phyloP scores from a whole-genome alignment of 2,329 filamentous ascomycete genomes.

The Colletotrichum plurivorum region DNA sequence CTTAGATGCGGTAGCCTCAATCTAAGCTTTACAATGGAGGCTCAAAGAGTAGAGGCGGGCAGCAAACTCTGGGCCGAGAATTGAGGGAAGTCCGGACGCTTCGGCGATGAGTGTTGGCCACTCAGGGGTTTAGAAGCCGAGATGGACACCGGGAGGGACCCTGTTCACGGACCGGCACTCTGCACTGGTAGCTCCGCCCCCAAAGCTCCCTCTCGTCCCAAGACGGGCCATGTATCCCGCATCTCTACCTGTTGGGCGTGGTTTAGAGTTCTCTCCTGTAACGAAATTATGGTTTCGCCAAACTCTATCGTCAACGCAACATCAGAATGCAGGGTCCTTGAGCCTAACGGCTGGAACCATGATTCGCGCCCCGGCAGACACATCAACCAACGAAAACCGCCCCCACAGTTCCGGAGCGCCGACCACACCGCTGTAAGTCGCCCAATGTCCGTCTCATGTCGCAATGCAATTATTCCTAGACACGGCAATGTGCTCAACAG shows the following conservation, averaged over 20 bases:
- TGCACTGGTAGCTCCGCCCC: conserved; percentile 3
- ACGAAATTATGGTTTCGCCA: conserved; percentile 19
- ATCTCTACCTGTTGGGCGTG: not conserved
- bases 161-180: not conserved
- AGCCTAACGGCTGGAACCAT: not conserved
- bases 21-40: not conserved
- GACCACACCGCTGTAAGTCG: not conserved
- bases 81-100: conserved; percentile 10
- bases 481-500: not conserved
- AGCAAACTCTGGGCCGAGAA: no score
- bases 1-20: not conserved
- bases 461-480: not conserved
- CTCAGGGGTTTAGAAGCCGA: conserved; percentile 2
- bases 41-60: not conserved
- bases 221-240: not conserved
- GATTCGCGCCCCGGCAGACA: not conserved
- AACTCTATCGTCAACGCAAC: conserved; percentile 9
- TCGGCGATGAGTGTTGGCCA: not conserved
- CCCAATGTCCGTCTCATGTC: conserved; percentile 9
- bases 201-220: not conserved
- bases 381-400: not conserved
- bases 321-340: conserved; percentile 3
- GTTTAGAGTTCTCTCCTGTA: conserved; percentile 31
- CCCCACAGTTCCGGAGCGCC: not conserved
- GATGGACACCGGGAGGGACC: conserved; percentile 4